Conservation (phyloP, 1,284 basidiomycete genomes). For the Malassezia vespertilionis region DNA sequence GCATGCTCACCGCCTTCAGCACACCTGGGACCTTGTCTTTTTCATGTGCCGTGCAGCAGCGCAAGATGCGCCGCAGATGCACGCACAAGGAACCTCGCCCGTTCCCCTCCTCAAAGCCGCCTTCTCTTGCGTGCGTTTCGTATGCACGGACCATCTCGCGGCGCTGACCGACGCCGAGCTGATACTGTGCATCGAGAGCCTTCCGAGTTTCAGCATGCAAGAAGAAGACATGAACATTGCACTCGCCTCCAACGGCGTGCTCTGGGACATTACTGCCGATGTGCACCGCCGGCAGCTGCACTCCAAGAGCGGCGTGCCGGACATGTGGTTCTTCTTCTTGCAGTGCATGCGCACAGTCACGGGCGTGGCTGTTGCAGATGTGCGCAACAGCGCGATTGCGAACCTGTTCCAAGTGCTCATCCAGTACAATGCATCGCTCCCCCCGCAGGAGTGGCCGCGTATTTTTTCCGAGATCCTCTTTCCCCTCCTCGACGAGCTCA, state of each 20-base stretch:
- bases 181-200: constrained; percentile 71
- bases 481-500: constrained; percentile 66
- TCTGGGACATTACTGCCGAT: constrained; percentile 45
- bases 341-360: constrained; percentile 71
- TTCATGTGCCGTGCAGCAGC: constrained; percentile 53
- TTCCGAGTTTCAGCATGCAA: constrained; percentile 81
- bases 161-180: constrained; percentile 69
- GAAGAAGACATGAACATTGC: constrained; percentile 84
- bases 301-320: constrained; percentile 1
- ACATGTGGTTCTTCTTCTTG: constrained; percentile 74
- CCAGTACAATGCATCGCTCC: constrained; percentile 74
- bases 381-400: constrained; percentile 83
- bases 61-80: constrained; percentile 12
- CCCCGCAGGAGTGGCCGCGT: constrained; percentile 65
- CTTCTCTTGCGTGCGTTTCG: constrained; percentile 82
- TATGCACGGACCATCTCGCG: constrained; percentile 77
- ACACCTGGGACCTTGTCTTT: constrained; percentile 88
- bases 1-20: constrained; percentile 75
- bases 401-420: constrained; percentile 87
- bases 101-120: constrained; percentile 61
- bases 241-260: constrained; percentile 54
- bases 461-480: constrained; percentile 64
- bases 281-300: constrained; percentile 23
- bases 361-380: constrained; percentile 70
- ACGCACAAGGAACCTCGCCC: constrained; percentile 19